phyloP scores from a whole-genome alignment of 164 flowering plant species.

The Kingdonia uniflora region DNA sequence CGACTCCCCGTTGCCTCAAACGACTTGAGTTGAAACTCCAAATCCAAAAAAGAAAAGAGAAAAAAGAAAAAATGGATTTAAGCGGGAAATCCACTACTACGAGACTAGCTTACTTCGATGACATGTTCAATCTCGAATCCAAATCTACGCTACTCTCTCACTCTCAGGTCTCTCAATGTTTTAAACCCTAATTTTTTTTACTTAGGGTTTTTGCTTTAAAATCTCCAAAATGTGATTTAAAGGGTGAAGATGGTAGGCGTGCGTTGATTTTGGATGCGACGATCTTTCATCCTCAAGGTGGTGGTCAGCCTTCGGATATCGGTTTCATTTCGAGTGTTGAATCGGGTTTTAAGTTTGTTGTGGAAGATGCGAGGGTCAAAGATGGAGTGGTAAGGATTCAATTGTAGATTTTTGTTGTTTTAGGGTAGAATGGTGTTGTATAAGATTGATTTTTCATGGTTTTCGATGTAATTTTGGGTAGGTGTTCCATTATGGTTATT shows the following conservation, averaged over 20 bases:
- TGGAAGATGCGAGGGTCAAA: conserved; percentile 63
- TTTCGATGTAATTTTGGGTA: too few species aligned
- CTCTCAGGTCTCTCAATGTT: conserved; percentile 28
- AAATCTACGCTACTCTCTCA: conserved; percentile 31
- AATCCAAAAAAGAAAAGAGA: too few species aligned
- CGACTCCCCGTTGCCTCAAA: too few species aligned
- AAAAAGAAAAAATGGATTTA: too few species aligned
- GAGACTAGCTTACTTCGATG: conserved; percentile 48
- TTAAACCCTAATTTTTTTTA: neutral
- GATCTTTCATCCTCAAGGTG: conserved; percentile 88
- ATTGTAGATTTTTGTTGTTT: neutral
- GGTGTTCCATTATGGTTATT: conserved; percentile 66
- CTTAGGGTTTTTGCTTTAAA: neutral
- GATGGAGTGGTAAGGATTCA: conserved; percentile 47
- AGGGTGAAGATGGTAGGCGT: conserved; percentile 53
- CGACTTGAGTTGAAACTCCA: too few species aligned
- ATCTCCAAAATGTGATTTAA: neutral
- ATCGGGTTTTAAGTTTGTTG: conserved; percentile 42
- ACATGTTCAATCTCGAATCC: conserved; percentile 46
- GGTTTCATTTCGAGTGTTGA: conserved; percentile 37
- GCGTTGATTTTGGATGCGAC: conserved; percentile 68
- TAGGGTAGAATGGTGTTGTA: neutral
- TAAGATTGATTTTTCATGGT: neutral
- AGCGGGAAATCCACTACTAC: conserved; percentile 19
- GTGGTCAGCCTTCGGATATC: conserved; percentile 76